These are phyloP conservation scores for Podospora comata DNA, from an alignment of 495 filamentous ascomycete species.

Conservation along the genomic window DNA sequence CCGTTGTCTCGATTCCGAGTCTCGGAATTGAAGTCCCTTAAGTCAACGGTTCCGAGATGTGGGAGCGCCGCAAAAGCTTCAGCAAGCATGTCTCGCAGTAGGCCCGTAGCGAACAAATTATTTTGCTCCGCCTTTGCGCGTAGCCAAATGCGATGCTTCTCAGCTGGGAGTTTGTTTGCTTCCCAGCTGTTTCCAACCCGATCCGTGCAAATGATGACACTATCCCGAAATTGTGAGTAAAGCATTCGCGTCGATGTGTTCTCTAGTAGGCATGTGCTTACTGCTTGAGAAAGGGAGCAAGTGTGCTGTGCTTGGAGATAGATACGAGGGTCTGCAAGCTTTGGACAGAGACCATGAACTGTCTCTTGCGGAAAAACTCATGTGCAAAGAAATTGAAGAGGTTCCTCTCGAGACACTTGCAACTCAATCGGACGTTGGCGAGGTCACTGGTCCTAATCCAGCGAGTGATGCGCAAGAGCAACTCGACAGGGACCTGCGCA, in stretches of 20 bases:
- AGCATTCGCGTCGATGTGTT: no score
- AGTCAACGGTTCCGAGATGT: slow-evolving; percentile 46
- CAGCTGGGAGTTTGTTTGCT: not conserved
- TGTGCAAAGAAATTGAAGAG: slow-evolving; percentile 46
- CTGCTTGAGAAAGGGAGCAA: slow-evolving; percentile 41
- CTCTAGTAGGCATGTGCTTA: not conserved
- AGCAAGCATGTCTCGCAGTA: slow-evolving; percentile 45
- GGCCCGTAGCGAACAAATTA: slow-evolving; percentile 38
- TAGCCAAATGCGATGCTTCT: not conserved
- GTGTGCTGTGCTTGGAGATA: slow-evolving; percentile 49
- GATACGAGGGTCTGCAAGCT: slow-evolving; percentile 51
- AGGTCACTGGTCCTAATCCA: slow-evolving; percentile 46
- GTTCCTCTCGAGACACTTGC: slow-evolving; percentile 42
- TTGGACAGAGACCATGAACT: slow-evolving; percentile 50
- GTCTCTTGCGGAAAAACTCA: slow-evolving; percentile 55
- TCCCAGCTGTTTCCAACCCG: not conserved
- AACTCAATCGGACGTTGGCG: slow-evolving; percentile 44
- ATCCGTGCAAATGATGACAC: slow-evolving; percentile 49
- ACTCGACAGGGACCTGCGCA: slow-evolving; percentile 37
- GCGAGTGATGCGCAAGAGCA: slow-evolving; percentile 42
- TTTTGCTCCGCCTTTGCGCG: slow-evolving; percentile 25
- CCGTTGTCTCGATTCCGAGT: slow-evolving; percentile 32
- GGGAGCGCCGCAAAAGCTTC: slow-evolving; percentile 49
- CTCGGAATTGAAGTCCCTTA: slow-evolving; percentile 47
- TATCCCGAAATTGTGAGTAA: not conserved